Evolutionary conservation across 2,329 filamentous ascomycete species (phyloP).

Genomic region (Pseudogymnoascus sp.): DNA sequence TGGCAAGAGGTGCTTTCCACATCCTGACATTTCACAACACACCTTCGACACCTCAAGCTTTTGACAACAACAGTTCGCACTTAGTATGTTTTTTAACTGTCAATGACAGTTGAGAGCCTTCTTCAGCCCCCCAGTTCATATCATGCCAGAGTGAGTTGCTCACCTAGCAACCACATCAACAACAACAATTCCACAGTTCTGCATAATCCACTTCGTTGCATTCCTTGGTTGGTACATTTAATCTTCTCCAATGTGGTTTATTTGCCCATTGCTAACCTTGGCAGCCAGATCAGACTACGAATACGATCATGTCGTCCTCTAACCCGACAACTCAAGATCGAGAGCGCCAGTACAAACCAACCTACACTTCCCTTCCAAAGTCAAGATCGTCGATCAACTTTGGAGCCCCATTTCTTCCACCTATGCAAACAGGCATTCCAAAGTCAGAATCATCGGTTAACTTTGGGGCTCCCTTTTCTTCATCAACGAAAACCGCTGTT

Average conservation of each 20-base stretch:
- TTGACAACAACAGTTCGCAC: too few relatives aligned
- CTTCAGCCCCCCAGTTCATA: background rate
- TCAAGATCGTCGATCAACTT: background rate
- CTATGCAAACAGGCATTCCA: background rate
- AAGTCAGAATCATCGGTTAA: background rate
- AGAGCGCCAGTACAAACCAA: constrained; percentile 10
- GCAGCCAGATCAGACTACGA: background rate
- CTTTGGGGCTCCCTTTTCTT: background rate
- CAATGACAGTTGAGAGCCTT: background rate
- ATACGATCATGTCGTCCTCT: background rate
- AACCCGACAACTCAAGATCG: background rate
- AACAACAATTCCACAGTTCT: background rate
- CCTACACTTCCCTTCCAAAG: constrained; percentile 3
- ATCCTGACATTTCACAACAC: background rate
- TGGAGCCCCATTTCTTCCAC: constrained; percentile 8
- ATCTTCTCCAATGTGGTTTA: background rate
- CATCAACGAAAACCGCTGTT: background rate
- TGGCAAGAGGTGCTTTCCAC: background rate
- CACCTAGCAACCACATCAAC: background rate
- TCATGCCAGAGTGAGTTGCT: background rate
- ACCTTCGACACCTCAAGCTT: background rate
- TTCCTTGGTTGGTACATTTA: background rate
- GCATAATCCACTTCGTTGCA: background rate
- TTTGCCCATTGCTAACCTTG: background rate
- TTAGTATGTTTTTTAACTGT: background rate